Conservation (phyloP, 768 basidiomycete species). For the Mrakia hoshinonis region DNA sequence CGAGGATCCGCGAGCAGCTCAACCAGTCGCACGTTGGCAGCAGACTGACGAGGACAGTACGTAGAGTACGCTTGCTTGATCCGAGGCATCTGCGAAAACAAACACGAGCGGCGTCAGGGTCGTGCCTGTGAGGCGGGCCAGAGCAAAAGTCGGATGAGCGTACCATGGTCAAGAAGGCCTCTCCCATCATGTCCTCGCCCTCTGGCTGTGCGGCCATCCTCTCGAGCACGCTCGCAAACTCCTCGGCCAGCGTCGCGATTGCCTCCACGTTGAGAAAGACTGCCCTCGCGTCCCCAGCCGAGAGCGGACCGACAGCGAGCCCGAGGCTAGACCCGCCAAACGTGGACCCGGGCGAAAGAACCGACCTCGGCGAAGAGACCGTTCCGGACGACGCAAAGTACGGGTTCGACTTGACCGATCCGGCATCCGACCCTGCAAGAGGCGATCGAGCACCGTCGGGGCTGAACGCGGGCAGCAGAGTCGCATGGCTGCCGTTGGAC, state of each 20-base stretch:
- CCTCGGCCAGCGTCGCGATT: conserved; percentile 37
- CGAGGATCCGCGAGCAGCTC: conserved; percentile 36
- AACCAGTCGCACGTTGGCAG: conserved; percentile 36
- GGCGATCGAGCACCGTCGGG: background rate
- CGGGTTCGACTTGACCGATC: conserved; percentile 17
- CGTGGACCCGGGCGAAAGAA: conserved; percentile 19
- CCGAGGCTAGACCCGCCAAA: background rate
- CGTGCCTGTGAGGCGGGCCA: background rate
- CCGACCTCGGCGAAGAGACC: conserved; percentile 28
- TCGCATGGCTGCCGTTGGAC: background rate
- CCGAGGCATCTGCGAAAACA: conserved; percentile 34
- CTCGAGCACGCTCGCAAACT: conserved; percentile 38
- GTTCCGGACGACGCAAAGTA: conserved; percentile 15
- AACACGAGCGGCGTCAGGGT: background rate
- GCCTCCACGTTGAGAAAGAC: conserved; percentile 41
- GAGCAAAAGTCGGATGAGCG: background rate
- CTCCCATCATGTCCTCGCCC: conserved; percentile 34
- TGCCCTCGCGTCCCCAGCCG: conserved; percentile 35
- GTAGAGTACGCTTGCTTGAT: conserved; percentile 37
- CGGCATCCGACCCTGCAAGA: background rate
- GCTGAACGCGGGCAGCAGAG: background rate
- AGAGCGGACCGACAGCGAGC: conserved; percentile 29
- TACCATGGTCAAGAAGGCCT: conserved; percentile 37
- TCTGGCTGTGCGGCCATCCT: conserved; percentile 28
- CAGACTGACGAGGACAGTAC: conserved; percentile 40